Conservation (phyloP, 2,329 filamentous ascomycete genomes). For the Reticulascus tulasneorum region DNA sequence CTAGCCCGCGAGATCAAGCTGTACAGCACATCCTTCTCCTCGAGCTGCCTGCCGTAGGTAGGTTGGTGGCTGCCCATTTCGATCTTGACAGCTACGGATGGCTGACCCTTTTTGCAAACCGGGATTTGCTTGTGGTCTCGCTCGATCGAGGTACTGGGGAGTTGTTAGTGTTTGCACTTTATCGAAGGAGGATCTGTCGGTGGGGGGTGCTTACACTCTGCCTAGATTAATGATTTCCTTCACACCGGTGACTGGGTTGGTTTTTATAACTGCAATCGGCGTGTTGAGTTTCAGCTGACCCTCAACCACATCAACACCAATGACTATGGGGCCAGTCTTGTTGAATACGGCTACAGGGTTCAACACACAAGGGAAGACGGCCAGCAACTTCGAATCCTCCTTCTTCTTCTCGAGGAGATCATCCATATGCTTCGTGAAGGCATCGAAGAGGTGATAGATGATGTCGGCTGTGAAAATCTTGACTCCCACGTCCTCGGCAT, state of each 20-base stretch:
- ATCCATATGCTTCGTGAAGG: slow-evolving; percentile 93
- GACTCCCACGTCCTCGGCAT: slow-evolving; percentile 90
- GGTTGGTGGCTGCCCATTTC: slow-evolving; percentile 91
- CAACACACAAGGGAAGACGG: slow-evolving; percentile 95
- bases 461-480: slow-evolving; percentile 99
- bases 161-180: slow-evolving; percentile 21
- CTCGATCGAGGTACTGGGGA: slow-evolving; percentile 81
- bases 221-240: slow-evolving; percentile 85
- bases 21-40: slow-evolving; percentile 86
- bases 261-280: slow-evolving; percentile 82
- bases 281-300: slow-evolving; percentile 84
- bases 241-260: slow-evolving; percentile 69
- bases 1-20: slow-evolving; percentile 80
- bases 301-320: slow-evolving; percentile 94
- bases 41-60: slow-evolving; percentile 88
- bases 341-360: slow-evolving; percentile 92
- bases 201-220: slow-evolving; percentile 73
- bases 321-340: slow-evolving; percentile 92
- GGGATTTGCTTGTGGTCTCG: slow-evolving; percentile 94
- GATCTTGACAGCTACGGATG: slow-evolving; percentile 97
- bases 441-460: slow-evolving; percentile 97
- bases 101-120: slow-evolving; percentile 91
- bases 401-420: slow-evolving; percentile 85
- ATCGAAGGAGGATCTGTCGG: not conserved
- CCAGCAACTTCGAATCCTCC: slow-evolving; percentile 91